Base-by-base conservation (phyloP, 495 filamentous ascomycete genomes). In the Aspergillus olivimuriae region DNA sequence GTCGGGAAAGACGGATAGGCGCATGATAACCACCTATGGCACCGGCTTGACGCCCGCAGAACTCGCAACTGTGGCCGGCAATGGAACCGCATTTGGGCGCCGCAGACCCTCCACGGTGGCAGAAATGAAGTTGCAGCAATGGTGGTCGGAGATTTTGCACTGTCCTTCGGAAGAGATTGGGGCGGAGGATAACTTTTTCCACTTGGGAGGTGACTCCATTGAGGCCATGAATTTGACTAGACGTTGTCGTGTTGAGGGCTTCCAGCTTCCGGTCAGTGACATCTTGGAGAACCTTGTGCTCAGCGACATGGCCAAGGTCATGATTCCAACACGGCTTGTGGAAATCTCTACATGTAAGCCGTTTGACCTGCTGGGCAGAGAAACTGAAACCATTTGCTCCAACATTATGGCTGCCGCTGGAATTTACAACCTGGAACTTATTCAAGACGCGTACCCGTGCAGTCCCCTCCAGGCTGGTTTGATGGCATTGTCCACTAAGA, bases 191-290 rank as follows among this genome's bases (percentile, higher is more conserved):
- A 65, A 60, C 49, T 80, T 80, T 50, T 72, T 78, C 61, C 59
- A 62, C 20, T 62, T 76, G 22, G 78, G 77, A 3, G 76, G 77
- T 18, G 76, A 82, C 50, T 78, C 75, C 4, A 72, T 81, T 37
- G 58, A 63, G n/a, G 74, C 77, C 9, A 81, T 81, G 65, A 41
- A 46, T 18, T 37, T 51, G 2, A 32, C 33, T 6, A 19, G 38
- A 12, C 32, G 32, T 4, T 41, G 37, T 33, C 28, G 47, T 22
- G 30, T 30, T 2, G 35, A 47, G 3, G 38, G 44, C 3, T 45
- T 53, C 19, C 26, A 17, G 26, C 43, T 43, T 9, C 40, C 34
- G 37, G 51, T 44, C 2, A 56, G 54, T 9, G 55, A 59, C 40
- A 64, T 71, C 28, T 63, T 69, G 26, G 50, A 48, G 4, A 56